Conservation (phyloP, 495 filamentous ascomycete genomes). For the Penicillium alfredii region DNA sequence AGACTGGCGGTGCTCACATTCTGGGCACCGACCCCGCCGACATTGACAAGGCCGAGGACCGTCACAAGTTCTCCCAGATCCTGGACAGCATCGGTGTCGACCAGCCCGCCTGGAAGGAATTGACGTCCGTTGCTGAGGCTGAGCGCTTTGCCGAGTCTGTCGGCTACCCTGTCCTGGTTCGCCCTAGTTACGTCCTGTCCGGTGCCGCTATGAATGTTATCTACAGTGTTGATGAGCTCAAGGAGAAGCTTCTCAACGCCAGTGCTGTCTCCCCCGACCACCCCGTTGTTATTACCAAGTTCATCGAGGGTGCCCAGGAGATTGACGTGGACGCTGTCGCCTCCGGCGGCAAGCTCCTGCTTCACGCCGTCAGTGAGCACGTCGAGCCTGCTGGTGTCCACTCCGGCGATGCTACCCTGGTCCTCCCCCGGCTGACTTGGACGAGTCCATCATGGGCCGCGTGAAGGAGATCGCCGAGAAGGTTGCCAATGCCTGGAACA, state of each 20-base stretch:
- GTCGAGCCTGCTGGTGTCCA: slow-evolving; percentile 96
- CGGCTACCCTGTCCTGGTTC: slow-evolving; percentile 86
- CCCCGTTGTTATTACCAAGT: slow-evolving; percentile 97
- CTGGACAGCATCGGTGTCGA: slow-evolving; percentile 93
- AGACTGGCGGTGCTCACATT: slow-evolving; percentile 79
- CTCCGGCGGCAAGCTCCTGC: slow-evolving; percentile 73
- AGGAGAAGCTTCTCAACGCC: slow-evolving; percentile 82
- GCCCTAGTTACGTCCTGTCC: slow-evolving; percentile 92
- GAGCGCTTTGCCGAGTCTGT: slow-evolving; percentile 77
- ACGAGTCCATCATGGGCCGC: slow-evolving; percentile 67
- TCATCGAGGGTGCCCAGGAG: slow-evolving; percentile 94
- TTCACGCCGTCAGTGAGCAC: slow-evolving; percentile 94
- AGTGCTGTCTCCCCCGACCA: slow-evolving; percentile 90
- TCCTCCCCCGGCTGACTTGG: slow-evolving; percentile 79
- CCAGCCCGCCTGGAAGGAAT: slow-evolving; percentile 96
- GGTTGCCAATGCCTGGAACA: slow-evolving; percentile 94
- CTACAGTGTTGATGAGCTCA: slow-evolving; percentile 77
- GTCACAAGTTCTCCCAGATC: slow-evolving; percentile 97
- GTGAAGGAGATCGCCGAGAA: slow-evolving; percentile 93
- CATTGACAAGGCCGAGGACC: slow-evolving; percentile 94
- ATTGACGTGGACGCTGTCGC: slow-evolving; percentile 97
- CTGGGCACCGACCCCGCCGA: slow-evolving; percentile 88
- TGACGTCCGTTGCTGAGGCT: slow-evolving; percentile 84
- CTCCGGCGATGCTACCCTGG: slow-evolving; percentile 90
- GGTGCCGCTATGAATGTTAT: slow-evolving; percentile 98